A percentile compares a stretch with the other conserved stretches of the same genome.
Conservation (phyloP, 176 grass and related monocot species). For the Aegilops longissima region DNA sequence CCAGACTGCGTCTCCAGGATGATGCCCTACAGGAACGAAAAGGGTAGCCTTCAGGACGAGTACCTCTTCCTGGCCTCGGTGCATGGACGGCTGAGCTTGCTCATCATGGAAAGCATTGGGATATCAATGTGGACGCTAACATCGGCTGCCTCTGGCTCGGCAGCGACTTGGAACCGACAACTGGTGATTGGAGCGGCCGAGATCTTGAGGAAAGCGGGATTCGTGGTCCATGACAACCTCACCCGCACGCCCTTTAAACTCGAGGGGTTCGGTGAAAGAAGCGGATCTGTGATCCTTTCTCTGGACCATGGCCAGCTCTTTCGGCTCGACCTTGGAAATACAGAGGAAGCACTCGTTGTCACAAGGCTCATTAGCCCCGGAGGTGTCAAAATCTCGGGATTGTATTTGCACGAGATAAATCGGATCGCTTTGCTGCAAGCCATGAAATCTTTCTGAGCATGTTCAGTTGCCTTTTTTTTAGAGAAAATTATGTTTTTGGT, state of each 20-base stretch:
- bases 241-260: not conserved
- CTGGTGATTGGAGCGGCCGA: not conserved
- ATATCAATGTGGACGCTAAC: conserved; percentile 16
- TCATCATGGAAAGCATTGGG: not conserved
- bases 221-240: not conserved
- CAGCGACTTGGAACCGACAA: not conserved
- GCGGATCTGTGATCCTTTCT: not conserved
- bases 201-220: not conserved
- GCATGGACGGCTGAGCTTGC: not conserved
- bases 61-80: not conserved
- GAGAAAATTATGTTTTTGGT: no score
- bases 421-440: not conserved
- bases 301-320: not conserved
- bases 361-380: no score
- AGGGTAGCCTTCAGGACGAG: no score
- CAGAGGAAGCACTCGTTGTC: not conserved
- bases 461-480: not conserved
- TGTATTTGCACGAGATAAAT: conserved; percentile 3
- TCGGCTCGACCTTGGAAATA: not conserved
- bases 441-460: conserved; percentile 2
- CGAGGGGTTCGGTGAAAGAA: conserved; percentile 9
- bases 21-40: no score
- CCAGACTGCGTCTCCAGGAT: not conserved
- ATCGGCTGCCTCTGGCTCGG: not conserved
- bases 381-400: not conserved